These are phyloP conservation scores for Galerina sulciceps DNA, from an alignment of 768 basidiomycete species.

Conservation along the genomic window DNA sequence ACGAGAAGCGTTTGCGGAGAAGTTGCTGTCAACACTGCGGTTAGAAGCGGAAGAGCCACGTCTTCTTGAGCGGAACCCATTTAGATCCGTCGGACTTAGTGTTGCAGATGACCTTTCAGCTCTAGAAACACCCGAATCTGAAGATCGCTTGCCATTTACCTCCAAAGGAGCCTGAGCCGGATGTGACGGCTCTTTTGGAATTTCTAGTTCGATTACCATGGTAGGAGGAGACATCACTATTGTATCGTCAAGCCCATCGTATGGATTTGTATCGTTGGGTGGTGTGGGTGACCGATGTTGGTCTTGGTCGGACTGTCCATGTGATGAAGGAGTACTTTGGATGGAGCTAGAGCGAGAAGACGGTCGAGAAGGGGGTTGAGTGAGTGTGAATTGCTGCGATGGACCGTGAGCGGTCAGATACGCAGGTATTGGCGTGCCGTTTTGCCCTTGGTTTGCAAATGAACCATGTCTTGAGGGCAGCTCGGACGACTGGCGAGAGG, in stretches of 20 bases:
- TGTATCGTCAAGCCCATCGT: slow-evolving; percentile 45
- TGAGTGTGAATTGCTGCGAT: slow-evolving; percentile 9
- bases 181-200: slow-evolving; percentile 2
- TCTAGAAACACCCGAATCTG: not conserved
- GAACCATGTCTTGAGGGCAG: slow-evolving; percentile 20
- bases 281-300: slow-evolving; percentile 39
- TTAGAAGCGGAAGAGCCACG: slow-evolving; percentile 35
- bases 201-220: slow-evolving; percentile 17
- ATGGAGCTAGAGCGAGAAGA: slow-evolving; percentile 35
- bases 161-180: not conserved
- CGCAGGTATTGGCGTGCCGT: slow-evolving; percentile 12
- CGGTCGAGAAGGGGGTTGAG: slow-evolving; percentile 24
- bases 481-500: slow-evolving; percentile 25
- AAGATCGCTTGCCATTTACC: not conserved
- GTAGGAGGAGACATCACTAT: slow-evolving; percentile 40
- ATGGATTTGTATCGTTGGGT: slow-evolving; percentile 24
- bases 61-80: slow-evolving; percentile 25
- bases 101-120: slow-evolving; percentile 21
- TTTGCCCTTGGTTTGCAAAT: slow-evolving; percentile 13
- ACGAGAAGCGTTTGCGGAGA: slow-evolving; percentile 41
- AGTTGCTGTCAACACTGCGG: slow-evolving; percentile 30
- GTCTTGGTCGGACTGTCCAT: slow-evolving; percentile 21
- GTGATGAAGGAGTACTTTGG: slow-evolving; percentile 29
- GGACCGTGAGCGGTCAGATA: slow-evolving; percentile 15
- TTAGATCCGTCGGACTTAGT: slow-evolving; percentile 29